Conservation (phyloP, 768 basidiomycete species). For the Trametes cingulata region DNA sequence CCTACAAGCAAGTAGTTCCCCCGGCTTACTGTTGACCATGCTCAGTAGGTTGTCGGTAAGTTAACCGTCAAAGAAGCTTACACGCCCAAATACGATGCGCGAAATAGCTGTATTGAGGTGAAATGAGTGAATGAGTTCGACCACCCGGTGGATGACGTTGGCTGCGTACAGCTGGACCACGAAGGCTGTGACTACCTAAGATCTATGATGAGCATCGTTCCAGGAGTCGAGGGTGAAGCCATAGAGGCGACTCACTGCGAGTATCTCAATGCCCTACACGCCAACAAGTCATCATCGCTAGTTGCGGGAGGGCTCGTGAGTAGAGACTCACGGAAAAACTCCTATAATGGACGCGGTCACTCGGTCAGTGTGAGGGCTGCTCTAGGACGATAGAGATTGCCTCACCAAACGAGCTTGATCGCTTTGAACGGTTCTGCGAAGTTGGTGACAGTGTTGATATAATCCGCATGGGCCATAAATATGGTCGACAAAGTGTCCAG, state of each 20-base stretch:
- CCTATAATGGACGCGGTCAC: background rate
- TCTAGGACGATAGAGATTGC: too few species aligned
- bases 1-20: background rate
- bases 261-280: too few species aligned
- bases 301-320: too few species aligned
- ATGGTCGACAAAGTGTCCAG: background rate
- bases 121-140: too few species aligned
- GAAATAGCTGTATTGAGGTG: slow-evolving; percentile 8
- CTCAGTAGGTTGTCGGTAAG: too few species aligned
- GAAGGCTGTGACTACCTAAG: too few species aligned
- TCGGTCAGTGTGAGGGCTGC: background rate
- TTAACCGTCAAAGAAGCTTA: background rate
- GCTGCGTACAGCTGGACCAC: too few species aligned
- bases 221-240: too few species aligned
- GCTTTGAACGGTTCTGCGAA: background rate
- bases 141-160: too few species aligned
- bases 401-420: background rate
- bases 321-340: background rate
- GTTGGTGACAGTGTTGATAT: background rate
- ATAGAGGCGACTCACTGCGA: too few species aligned
- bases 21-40: background rate
- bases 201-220: too few species aligned
- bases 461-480: background rate
- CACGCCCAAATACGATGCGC: background rate
- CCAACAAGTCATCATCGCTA: too few species aligned